Base-by-base conservation (phyloP, 2,329 filamentous ascomycete genomes). In the Fusarium sp. region DNA sequence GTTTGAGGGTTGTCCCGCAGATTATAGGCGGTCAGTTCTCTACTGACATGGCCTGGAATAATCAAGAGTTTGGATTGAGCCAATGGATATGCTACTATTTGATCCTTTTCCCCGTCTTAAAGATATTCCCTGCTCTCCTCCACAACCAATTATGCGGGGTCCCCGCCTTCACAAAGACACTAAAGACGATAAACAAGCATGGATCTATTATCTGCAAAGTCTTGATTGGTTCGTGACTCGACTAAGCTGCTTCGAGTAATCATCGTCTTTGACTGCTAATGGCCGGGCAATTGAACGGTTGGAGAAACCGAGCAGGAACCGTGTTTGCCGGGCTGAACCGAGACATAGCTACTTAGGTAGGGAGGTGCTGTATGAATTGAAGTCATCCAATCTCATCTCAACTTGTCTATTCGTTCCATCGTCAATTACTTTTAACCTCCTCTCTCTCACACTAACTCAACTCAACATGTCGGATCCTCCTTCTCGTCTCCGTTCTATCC, bases 401-500 rank as follows among this genome's bases (percentile, higher is more conserved):
- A n/a, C 49, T 40, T 27, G 40, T 15, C 24, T 40, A 45, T 29
- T 38, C 27, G 40, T 30, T 32, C 15, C 32, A 46, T 18, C 5
- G 24, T 29, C 51, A 32, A 32, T 27, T 38, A 46, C 20, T 12
- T 25, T 25, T 24, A 22, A 22, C 18, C 38, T 30, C 24, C 20
- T 43, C 20, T 38, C 32, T 52, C 32, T 27, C 15, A 20, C 5
- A 18, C 6, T 27, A 29, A 27, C 20, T 29, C 52, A 80, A n/a
- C 34, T 34, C 66, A 72, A 92, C 32, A 38, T 92, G 91, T 90
- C 90, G n/a, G 84, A 85, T 53, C 85, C 90, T 56, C 82, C 85
- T 25, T 88, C 88, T 44, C 89, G 91, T 66, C 84, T 93, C 59
- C 82, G 83, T 61, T 87, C 83, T 66, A 84, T 92, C 70, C 80